A percentile compares a stretch with the other conserved stretches of the same genome.
These are phyloP conservation scores for Arabis alpina DNA, from an alignment of 345 rosid genomes.

Conservation along the genomic window DNA sequence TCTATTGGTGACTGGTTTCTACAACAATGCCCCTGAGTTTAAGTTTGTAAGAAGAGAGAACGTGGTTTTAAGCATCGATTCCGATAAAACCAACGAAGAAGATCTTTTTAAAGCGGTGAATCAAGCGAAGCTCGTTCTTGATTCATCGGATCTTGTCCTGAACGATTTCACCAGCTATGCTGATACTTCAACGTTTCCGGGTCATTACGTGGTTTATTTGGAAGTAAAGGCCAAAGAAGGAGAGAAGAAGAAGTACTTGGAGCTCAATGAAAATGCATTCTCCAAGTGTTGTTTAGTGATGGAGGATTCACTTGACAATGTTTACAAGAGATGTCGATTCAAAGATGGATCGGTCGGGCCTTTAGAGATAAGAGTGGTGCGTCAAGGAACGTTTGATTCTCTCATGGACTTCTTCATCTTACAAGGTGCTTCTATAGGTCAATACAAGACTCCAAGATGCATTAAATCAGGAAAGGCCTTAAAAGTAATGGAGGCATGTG, in stretches of 20 bases:
- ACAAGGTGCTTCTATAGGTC: conserved; percentile 85
- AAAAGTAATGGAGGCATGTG: conserved; percentile 60
- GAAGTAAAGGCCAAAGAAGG: conserved; percentile 49
- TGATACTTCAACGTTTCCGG: conserved; percentile 73
- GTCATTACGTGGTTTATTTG: conserved; percentile 85
- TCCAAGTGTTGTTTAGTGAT: conserved; percentile 65
- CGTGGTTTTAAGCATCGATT: conserved; percentile 78
- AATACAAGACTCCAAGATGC: conserved; percentile 94
- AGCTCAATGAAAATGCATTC: conserved; percentile 52
- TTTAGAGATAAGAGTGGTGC: conserved; percentile 78
- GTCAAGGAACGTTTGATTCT: conserved; percentile 67
- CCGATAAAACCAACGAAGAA: conserved; percentile 88
- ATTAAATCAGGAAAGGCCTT: conserved; percentile 65
- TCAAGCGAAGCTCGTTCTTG: conserved; percentile 54
- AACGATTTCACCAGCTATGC: conserved; percentile 78
- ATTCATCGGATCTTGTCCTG: conserved; percentile 60
- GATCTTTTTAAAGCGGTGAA: conserved; percentile 76
- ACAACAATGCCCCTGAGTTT: conserved; percentile 84
- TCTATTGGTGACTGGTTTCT: conserved; percentile 76
- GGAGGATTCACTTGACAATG: conserved; percentile 76
- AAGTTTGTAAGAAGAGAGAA: conserved; percentile 77
- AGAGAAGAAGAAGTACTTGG: not conserved
- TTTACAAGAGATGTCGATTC: conserved; percentile 72
- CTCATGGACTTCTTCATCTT: conserved; percentile 83
- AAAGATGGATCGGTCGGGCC: conserved; percentile 78